Evolutionary conservation across 257 asterid genomes (phyloP), one percentile per base, ranked within the genome.

Genomic region (Ajuga chamaepitys): DNA sequence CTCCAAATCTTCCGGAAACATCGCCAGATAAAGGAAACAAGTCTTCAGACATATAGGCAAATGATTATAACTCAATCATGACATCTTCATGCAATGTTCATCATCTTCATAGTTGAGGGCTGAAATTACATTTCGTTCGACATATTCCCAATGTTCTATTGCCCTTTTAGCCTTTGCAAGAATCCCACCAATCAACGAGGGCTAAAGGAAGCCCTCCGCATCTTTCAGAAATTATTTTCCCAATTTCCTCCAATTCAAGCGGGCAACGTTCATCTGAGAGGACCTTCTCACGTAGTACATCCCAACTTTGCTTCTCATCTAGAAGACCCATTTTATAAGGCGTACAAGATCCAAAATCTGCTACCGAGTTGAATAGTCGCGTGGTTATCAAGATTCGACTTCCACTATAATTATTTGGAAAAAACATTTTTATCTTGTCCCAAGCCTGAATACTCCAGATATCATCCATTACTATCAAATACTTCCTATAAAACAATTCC

Each of bases 21-120:
- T 62, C 5, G 81, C 83, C 14, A 78, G 56, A 64, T 77, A 77
- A 16, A 81, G 74, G 47, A 81, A 81, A 54, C 83, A 81, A 0
- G 68, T 57, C 58, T 55, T 81, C 47, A 78, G 21, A 45, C 63
- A 16, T 11, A 53, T 35, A 62, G 83, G 74, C 72, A 75, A 61
- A 14, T 66, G 44, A 45, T 75, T 25, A 20, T 72, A 81, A 60
- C 84, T 75, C 75, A 73, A 26, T 2, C 62, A 53, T 9, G 75
- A 69, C 24, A 73, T 48, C 7, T 73, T n/a, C n/a, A n/a, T n/a
- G n/a, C n/a, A n/a, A n/a, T n/a, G n/a, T n/a, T n/a, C n/a, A n/a
- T n/a, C n/a, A n/a, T n/a, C n/a, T n/a, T n/a, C n/a, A n/a, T n/a
- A n/a, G n/a, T n/a, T n/a, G n/a, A n/a, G n/a, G n/a, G n/a, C n/a